These are phyloP conservation scores for Tolypocladium tundrense DNA, from an alignment of 2,329 filamentous ascomycete species.

Conservation along the genomic window DNA sequence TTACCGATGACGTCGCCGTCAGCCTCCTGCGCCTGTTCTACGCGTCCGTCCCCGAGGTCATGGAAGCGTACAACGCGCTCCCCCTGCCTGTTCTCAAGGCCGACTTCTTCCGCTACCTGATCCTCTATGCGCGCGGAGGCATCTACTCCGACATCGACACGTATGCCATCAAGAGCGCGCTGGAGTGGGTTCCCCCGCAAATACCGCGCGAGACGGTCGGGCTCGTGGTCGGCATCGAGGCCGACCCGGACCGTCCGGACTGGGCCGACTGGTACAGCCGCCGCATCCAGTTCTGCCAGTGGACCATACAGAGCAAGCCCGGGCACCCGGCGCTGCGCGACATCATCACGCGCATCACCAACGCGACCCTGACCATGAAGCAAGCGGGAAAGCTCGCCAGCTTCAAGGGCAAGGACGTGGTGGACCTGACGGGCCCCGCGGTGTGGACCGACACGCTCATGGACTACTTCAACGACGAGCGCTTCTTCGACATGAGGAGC, in stretches of 20 bases:
- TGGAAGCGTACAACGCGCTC: constrained; percentile 65
- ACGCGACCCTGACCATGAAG: constrained; percentile 69
- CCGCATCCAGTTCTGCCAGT: constrained; percentile 96
- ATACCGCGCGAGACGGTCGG: constrained; percentile 73
- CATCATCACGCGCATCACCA: constrained; percentile 75
- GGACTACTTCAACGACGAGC: constrained; percentile 82
- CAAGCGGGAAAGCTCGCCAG: constrained; percentile 51
- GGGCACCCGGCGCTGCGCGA: constrained; percentile 88
- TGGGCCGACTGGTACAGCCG: constrained; percentile 96
- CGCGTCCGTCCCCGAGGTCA: constrained; percentile 66
- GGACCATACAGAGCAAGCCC: constrained; percentile 94
- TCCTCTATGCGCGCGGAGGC: constrained; percentile 49
- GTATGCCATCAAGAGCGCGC: constrained; percentile 67
- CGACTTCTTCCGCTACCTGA: constrained; percentile 69
- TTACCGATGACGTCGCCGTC: constrained; percentile 79
- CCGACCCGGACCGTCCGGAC: constrained; percentile 84
- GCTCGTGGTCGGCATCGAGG: constrained; percentile 88
- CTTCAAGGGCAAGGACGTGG: constrained; percentile 58
- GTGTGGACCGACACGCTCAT: constrained; percentile 92
- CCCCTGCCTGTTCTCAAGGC: constrained; percentile 68
- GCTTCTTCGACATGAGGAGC: constrained; percentile 72
- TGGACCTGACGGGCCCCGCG: constrained; percentile 90
- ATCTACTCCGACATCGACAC: constrained; percentile 93
- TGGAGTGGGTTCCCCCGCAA: constrained; percentile 74
- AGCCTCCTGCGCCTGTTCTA: constrained; percentile 81